Conservation (phyloP, 2,329 filamentous ascomycete species). For the Ciborinia camelliae region DNA sequence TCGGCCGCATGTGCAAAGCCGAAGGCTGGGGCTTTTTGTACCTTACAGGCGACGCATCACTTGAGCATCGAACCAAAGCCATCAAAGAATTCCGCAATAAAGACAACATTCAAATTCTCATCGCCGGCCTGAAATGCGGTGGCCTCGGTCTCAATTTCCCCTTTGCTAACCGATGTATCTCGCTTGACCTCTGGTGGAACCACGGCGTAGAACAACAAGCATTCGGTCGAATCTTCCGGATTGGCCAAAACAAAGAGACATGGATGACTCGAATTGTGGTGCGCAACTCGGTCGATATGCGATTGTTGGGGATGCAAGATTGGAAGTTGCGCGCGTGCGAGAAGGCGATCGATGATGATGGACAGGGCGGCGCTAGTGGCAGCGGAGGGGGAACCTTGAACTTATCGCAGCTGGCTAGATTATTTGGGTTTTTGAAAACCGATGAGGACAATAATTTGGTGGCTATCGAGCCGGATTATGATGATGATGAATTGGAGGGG, state of each 20-base stretch:
- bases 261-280: conserved; percentile 57
- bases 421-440: conserved; percentile 45
- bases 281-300: conserved; percentile 54
- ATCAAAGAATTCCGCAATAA: conserved; percentile 47
- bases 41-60: conserved; percentile 47
- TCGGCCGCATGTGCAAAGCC: conserved; percentile 47
- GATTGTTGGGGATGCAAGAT: conserved; percentile 53
- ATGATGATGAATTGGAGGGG: conserved; percentile 24
- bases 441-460: conserved; percentile 38
- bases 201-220: conserved; percentile 57
- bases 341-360: conserved; percentile 30
- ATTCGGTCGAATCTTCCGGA: conserved; percentile 57
- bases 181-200: conserved; percentile 41
- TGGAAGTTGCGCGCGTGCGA: conserved; percentile 50
- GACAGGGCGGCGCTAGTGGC: conserved; percentile 2
- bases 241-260: conserved; percentile 60
- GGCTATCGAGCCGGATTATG: conserved; percentile 31
- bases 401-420: conserved; percentile 42
- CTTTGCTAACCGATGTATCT: conserved; percentile 47
- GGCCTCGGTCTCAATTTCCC: conserved; percentile 56
- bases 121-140: conserved; percentile 55
- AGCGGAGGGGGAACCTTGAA: conserved; percentile 27
- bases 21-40: conserved; percentile 47
- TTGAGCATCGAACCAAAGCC: conserved; percentile 44
- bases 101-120: conserved; percentile 44